Percentiles rank a stretch among this genome's conserved stretches.
Conservation (phyloP, 176 grass and related monocot species). For the Rhynchospora breviuscula region DNA sequence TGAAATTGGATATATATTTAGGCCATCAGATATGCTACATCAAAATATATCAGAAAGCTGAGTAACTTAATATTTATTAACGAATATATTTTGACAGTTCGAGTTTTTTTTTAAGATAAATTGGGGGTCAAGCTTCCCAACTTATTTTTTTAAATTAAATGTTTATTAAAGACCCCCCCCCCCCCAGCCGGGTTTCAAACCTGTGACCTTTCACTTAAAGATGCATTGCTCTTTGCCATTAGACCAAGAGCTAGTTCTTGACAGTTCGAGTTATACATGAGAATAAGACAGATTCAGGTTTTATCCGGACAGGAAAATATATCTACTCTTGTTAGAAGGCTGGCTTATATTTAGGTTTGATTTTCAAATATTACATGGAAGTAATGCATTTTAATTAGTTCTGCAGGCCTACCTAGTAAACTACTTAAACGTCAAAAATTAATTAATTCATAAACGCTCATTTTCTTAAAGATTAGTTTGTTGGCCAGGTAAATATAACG, state of each 20-base stretch:
- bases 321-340: not conserved
- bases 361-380: not conserved
- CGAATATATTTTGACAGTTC: not conserved
- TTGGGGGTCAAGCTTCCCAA: no score
- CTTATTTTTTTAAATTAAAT: no score
- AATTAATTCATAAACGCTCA: not conserved
- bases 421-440: not conserved
- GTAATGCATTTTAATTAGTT: not conserved
- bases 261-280: not conserved
- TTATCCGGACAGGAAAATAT: not conserved
- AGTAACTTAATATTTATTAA: not conserved
- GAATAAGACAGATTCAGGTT: not conserved
- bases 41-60: not conserved
- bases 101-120: no score
- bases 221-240: no score
- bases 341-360: not conserved
- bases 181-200: no score
- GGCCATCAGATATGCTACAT: not conserved
- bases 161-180: no score
- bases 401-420: not conserved
- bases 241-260: no score
- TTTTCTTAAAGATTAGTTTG: not conserved
- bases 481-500: not conserved
- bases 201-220: no score
- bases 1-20: not conserved